Conservation (phyloP, 371 early-diverging fungal species). For the Synchytrium microbalum region DNA sequence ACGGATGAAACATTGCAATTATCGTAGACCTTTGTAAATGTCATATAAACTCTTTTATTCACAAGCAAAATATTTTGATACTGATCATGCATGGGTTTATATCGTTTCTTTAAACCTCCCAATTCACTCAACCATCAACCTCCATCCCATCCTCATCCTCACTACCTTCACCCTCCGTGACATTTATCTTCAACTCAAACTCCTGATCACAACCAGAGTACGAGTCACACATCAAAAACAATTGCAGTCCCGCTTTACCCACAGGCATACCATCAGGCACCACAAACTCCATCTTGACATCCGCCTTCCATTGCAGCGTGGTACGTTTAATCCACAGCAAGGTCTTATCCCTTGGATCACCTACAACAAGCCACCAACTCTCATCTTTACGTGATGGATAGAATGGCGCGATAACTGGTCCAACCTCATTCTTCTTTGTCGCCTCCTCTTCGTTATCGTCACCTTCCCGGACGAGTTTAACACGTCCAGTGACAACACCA, state of each 20-base stretch:
- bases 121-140: neutral
- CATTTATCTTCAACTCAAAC: conserved; percentile 54
- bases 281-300: conserved; percentile 72
- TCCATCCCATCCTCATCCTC: conserved; percentile 18
- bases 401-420: conserved; percentile 81
- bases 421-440: conserved; percentile 39
- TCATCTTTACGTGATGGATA: conserved; percentile 89
- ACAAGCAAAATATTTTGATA: no score
- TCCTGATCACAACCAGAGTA: conserved; percentile 94
- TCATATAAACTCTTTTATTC: no score
- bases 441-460: conserved; percentile 53
- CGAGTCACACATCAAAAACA: conserved; percentile 89
- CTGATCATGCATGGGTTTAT: no score
- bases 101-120: no score
- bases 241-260: conserved; percentile 55
- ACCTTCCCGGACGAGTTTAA: conserved; percentile 70
- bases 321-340: conserved; percentile 86
- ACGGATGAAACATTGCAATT: no score
- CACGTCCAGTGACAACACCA: conserved; percentile 49
- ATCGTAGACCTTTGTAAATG: no score
- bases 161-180: conserved; percentile 46
- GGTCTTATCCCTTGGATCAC: conserved; percentile 66
- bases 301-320: conserved; percentile 57
- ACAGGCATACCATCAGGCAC: conserved; percentile 54
- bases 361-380: conserved; percentile 95